These are phyloP conservation scores for Torulaspora gathmanii DNA, from an alignment of 805 yeast genomes.

Conservation along the genomic window DNA sequence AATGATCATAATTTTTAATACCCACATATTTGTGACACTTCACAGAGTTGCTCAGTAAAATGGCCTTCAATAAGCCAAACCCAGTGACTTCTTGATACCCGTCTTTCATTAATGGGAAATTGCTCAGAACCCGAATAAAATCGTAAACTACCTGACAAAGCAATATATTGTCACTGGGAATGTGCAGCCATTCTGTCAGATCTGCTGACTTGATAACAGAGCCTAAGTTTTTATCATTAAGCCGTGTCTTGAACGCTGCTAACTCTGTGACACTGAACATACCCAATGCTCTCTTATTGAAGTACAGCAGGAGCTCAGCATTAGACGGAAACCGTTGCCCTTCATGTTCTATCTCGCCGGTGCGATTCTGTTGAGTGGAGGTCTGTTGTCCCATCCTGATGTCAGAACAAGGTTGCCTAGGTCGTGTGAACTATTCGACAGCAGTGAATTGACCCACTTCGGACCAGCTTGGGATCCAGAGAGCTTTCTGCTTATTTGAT, in stretches of 20 bases:
- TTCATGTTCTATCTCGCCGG: not conserved
- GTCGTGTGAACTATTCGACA: not conserved
- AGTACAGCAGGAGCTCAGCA: constrained; percentile 16
- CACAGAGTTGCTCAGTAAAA: constrained; percentile 43
- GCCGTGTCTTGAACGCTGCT: constrained; percentile 22
- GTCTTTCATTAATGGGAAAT: constrained; percentile 47
- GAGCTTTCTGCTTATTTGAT: not conserved
- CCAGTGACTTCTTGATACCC: constrained; percentile 34
- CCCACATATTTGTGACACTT: constrained; percentile 38
- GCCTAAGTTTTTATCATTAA: constrained; percentile 22
- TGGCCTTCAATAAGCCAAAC: constrained; percentile 41
- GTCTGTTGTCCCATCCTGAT: constrained; percentile 26
- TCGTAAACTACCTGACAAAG: constrained; percentile 39
- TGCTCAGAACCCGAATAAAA: constrained; percentile 42
- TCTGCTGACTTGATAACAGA: constrained; percentile 28
- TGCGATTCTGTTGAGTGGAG: constrained; percentile 10
- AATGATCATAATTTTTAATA: constrained; percentile 37
- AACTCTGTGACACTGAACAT: constrained; percentile 25
- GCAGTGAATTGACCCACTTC: not conserved
- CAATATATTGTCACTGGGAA: constrained; percentile 35
- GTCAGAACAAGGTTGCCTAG: not conserved
- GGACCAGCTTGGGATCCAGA: no score
- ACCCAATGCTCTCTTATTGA: constrained; percentile 17
- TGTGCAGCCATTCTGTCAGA: constrained; percentile 33
- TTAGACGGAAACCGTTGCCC: constrained; percentile 5